phyloP scores from a whole-genome alignment of 805 yeast genomes.

The Komagataella phaffii region DNA sequence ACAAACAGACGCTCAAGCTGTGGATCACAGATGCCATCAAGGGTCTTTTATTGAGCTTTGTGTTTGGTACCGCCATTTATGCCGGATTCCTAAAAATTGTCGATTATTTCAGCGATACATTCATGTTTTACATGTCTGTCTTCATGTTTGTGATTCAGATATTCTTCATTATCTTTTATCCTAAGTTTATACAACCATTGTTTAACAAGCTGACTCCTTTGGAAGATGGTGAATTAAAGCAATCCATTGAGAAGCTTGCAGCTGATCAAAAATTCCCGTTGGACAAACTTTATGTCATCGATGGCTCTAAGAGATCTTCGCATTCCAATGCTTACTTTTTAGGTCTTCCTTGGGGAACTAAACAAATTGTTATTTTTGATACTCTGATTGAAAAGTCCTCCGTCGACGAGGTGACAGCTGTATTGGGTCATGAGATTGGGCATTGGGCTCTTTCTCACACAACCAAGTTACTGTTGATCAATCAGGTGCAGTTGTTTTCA shows the following conservation, averaged over 20 bases:
- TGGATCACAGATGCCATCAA: slow-evolving; percentile 71
- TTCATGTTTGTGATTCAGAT: slow-evolving; percentile 64
- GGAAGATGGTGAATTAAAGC: slow-evolving; percentile 78
- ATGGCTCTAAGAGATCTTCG: slow-evolving; percentile 92
- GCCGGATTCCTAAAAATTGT: slow-evolving; percentile 72
- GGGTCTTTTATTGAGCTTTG: slow-evolving; percentile 33
- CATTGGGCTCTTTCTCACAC: slow-evolving; percentile 93
- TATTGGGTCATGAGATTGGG: slow-evolving; percentile 96
- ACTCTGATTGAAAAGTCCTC: slow-evolving; percentile 76
- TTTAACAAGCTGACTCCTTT: slow-evolving; percentile 88
- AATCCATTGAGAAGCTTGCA: slow-evolving; percentile 73
- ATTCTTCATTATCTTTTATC: slow-evolving; percentile 61
- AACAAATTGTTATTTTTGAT: slow-evolving; percentile 88
- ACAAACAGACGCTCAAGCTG: slow-evolving; percentile 61
- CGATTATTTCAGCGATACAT: slow-evolving; percentile 65
- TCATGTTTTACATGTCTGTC: slow-evolving; percentile 67
- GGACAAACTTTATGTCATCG: slow-evolving; percentile 74
- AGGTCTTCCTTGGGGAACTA: slow-evolving; percentile 89
- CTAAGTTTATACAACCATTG: slow-evolving; percentile 80
- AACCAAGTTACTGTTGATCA: slow-evolving; percentile 53
- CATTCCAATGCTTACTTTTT: slow-evolving; percentile 95
- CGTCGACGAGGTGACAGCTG: slow-evolving; percentile 77
- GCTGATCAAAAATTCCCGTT: slow-evolving; percentile 70
- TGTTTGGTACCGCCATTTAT: slow-evolving; percentile 59
- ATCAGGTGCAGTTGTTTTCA: slow-evolving; percentile 50